Evolutionary conservation across 179 eudicot species (phyloP), one percentile per base, ranked within the genome.

Genomic region (Pouteria campechiana): DNA sequence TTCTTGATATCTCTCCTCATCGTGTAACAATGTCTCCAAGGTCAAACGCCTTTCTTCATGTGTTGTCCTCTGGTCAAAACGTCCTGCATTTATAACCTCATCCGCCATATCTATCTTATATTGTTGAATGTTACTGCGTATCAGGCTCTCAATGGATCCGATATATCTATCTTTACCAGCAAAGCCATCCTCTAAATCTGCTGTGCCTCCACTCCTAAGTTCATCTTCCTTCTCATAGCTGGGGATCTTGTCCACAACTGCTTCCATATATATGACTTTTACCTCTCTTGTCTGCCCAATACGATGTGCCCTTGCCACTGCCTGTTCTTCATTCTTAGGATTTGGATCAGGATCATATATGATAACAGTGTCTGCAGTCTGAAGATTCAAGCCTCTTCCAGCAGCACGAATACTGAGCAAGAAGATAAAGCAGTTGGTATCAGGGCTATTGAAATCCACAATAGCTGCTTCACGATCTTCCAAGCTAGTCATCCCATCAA

Each of bases 81-180:
- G 81, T 29, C 99, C 99, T 25, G 96, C 99, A 66, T 92, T 92
- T 48, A 92, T 92, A 30, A 92, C 99, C 64, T 92, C 98, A 68
- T 90, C 98, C 6, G 98, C 98, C 98, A 90, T 90, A 32, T 90
- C 98, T 55, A 90, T 90, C 76, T 92, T 92, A 54, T 87, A 92
- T 42, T 92, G 99, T 47, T 92, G 99, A 53, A 92, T 92, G 48
- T 92, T 92, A 45, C 87, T 92, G 46, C 99, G 60, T 50, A 92
- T 92, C 7, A 92, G 81, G 52, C 99, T 77, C 60, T 92, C 99
- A 44, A 92, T 80, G 11, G 99, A 87, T 44, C 96, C 99, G 48
- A 79, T 74, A 68, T 92, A 92, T 17, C 96, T 73, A 70, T 87
- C 99, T 65, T 92, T 92, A 44, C 96, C 99, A 13, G 79, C 92